phyloP scores from a whole-genome alignment of 768 basidiomycete species.

The Cubamyces lactineus region DNA sequence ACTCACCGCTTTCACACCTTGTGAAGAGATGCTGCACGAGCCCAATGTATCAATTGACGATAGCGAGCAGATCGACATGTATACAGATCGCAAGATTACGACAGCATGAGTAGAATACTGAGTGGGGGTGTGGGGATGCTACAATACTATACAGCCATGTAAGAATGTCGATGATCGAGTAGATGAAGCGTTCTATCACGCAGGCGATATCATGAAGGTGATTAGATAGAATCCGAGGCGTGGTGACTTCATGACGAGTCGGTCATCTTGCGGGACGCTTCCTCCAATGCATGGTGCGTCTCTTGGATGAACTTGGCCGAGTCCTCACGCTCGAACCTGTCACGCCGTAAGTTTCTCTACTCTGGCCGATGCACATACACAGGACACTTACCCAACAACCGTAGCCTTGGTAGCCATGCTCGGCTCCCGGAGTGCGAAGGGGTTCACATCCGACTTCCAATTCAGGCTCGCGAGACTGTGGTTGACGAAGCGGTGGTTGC shows the following conservation, averaged over 20 bases:
- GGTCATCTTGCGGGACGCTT: constrained; percentile 20
- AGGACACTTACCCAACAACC: constrained; percentile 56
- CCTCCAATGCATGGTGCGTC: constrained; percentile 57
- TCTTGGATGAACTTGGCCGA: constrained; percentile 65
- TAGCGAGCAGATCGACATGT: too few relatives aligned
- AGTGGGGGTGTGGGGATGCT: background rate
- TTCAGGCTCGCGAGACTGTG: constrained; percentile 92
- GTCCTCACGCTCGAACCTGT: constrained; percentile 69
- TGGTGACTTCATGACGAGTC: background rate
- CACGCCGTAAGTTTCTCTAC: background rate
- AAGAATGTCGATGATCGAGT: background rate
- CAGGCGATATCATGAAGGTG: background rate
- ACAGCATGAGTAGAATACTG: background rate
- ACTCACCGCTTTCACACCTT: too few relatives aligned
- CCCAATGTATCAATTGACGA: too few relatives aligned
- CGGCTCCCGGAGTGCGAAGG: constrained; percentile 87
- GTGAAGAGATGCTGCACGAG: too few relatives aligned
- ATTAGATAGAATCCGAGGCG: background rate
- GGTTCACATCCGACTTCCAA: constrained; percentile 78
- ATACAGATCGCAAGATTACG: background rate
- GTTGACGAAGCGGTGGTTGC: constrained; percentile 94
- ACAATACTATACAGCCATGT: background rate
- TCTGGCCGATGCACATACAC: background rate
- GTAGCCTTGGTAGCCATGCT: constrained; percentile 83
- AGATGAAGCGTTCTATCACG: background rate